Evolutionary conservation across 1,139 yeast species (phyloP), one percentile per base, ranked within the genome.

Genomic region (Williopsis jadinii): DNA sequence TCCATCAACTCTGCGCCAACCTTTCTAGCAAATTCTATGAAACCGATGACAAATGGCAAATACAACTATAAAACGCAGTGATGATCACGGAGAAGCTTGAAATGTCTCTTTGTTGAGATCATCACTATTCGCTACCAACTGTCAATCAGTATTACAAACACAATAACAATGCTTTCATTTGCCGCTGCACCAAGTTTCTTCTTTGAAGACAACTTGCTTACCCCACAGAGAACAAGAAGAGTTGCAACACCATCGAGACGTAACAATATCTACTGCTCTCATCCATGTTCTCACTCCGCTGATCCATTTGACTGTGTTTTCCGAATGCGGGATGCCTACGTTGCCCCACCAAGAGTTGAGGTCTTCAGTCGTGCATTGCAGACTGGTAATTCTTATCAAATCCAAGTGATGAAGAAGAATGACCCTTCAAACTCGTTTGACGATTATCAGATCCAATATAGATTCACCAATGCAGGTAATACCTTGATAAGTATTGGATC

Each of bases 381-480:
- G 13, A 26, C 38, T 3, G 29, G 31, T 4, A 30, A 42, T 9
- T 14, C 38, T 8, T 49, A 15, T 27, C 46, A 42, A 30, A 40
- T 50, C 10, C 46, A 41, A 28, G 35, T 50, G 14, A 14, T 27
- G 26, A 49, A 47, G 29, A 34, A 13, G 35, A 41, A 42, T 30
- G 37, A 37, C 14, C 35, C 37, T 15, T 11, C 24, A 11, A 24
- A 38, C 15, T 28, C 34, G 10, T 38, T 38, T 34, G 14, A 29
- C 13, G 32, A 34, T 26, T 38, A 38, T 28, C 32, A 9, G 8
- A 28, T 38, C 31, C 24, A 11, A 8, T 38, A 38, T 30, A 33
- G 34, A 34, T 15, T 11, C n/a, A 27, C 34, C 9, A 11, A 6
- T 13, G 27, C 27, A 3, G 34, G 37, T 13, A 26, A 29, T 8